phyloP scores from a whole-genome alignment of 176 grass and related monocot genomes.

The barley (Hordeum vulgare) region DNA sequence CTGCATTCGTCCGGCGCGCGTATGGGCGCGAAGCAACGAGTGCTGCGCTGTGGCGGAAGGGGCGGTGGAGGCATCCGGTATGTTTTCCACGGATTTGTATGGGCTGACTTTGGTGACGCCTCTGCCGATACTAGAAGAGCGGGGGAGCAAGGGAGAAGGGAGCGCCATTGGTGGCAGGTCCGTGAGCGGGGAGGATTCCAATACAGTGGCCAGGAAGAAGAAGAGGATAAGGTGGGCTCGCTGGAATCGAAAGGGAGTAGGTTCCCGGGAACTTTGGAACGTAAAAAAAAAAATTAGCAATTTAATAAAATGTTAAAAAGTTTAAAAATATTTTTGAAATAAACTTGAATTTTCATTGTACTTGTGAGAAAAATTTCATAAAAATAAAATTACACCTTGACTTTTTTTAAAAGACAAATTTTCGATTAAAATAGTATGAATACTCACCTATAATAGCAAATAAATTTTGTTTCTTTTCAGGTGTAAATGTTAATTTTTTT shows the following conservation, averaged over 20 bases:
- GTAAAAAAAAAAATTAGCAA: too few relatives aligned
- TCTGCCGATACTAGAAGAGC: not conserved
- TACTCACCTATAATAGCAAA: too few relatives aligned
- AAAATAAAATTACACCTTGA: too few relatives aligned
- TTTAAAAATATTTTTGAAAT: too few relatives aligned
- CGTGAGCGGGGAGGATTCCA: constrained; percentile 4
- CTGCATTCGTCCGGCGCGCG: constrained; percentile 41
- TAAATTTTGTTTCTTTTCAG: too few relatives aligned
- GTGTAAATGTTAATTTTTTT: too few relatives aligned
- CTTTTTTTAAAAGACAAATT: too few relatives aligned
- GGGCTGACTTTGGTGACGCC: not conserved
- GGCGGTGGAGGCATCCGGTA: not conserved
- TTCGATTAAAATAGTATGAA: too few relatives aligned
- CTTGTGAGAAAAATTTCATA: too few relatives aligned
- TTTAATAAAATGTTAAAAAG: too few relatives aligned
- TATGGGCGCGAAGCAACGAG: constrained; percentile 26
- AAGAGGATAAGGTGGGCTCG: not conserved
- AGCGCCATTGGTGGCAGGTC: constrained; percentile 21
- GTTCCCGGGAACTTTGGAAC: too few relatives aligned
- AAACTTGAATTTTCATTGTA: too few relatives aligned
- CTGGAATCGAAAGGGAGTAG: not conserved
- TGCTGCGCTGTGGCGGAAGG: not conserved
- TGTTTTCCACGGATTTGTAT: not conserved
- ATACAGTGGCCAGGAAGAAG: constrained; percentile 13
- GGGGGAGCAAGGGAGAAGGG: not conserved